Conservation (phyloP, 2,329 filamentous ascomycete genomes). For the Xylogone sp. region DNA sequence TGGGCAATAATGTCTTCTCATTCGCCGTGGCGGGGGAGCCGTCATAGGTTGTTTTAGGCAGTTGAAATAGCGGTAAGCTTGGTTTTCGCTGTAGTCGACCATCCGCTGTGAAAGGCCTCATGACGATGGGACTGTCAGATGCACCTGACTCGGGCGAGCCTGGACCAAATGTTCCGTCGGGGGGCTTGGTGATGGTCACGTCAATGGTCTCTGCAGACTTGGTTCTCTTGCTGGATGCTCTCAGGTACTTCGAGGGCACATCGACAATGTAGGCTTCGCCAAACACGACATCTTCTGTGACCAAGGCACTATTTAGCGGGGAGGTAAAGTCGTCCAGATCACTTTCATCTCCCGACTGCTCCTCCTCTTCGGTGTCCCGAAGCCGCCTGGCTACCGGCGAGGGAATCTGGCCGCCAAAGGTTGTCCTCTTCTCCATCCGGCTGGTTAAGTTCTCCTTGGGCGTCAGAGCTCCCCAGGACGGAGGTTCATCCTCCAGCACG, state of each 20-base stretch:
- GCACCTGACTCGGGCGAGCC: slow-evolving; percentile 9
- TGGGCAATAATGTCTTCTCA: neutral
- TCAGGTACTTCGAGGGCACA: slow-evolving; percentile 16
- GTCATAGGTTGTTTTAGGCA: neutral
- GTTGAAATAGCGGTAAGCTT: slow-evolving; percentile 3
- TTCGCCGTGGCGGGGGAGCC: neutral
- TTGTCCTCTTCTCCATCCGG: neutral
- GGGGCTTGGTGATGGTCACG: slow-evolving; percentile 5
- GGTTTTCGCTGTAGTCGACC: neutral
- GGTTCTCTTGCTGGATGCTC: slow-evolving; percentile 9
- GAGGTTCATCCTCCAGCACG: neutral
- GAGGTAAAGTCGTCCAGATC: neutral
- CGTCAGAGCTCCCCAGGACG: neutral
- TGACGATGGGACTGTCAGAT: slow-evolving; percentile 12
- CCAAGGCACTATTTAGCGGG: neutral
- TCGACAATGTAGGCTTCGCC: slow-evolving; percentile 26
- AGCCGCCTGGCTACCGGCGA: neutral
- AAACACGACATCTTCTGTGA: slow-evolving; percentile 13
- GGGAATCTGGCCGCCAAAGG: neutral
- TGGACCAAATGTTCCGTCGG: neutral
- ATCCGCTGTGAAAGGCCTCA: neutral
- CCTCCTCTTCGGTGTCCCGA: neutral
- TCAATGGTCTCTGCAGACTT: slow-evolving; percentile 16
- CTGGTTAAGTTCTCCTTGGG: neutral
- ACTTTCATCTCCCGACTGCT: neutral